A percentile compares a stretch with the other conserved stretches of the same genome.
Evolutionary conservation across 2,329 filamentous ascomycete species (phyloP).

Genomic region (Diaporthe helianthi): DNA sequence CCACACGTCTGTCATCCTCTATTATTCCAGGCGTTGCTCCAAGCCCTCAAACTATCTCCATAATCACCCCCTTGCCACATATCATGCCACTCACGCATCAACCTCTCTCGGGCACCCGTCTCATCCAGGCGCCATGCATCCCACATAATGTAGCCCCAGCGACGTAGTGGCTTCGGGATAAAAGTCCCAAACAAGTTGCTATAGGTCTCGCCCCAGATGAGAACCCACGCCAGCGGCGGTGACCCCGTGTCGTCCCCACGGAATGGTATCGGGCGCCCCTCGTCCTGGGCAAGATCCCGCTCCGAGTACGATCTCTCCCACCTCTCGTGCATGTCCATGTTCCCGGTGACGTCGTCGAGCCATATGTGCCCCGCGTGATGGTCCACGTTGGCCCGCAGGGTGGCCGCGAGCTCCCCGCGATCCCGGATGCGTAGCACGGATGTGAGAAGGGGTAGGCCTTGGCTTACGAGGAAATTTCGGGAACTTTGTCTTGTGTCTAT

Average conservation of each 20-base stretch:
- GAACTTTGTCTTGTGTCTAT: neutral
- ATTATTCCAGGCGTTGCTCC: neutral
- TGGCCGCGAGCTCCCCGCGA: neutral
- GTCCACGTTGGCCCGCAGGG: neutral
- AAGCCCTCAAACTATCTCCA: slow-evolving; percentile 24
- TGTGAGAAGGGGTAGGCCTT: slow-evolving; percentile 2
- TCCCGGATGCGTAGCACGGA: neutral
- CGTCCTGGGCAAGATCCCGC: slow-evolving; percentile 6
- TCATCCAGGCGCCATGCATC: slow-evolving; percentile 32
- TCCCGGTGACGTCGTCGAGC: slow-evolving; percentile 2
- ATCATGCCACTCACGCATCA: slow-evolving; percentile 26
- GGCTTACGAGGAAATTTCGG: slow-evolving; percentile 3
- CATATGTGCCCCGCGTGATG: neutral
- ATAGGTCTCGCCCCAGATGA: slow-evolving; percentile 37
- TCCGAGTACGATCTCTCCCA: slow-evolving; percentile 9
- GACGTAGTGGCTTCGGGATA: slow-evolving; percentile 27
- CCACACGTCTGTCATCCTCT: neutral
- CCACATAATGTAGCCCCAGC: slow-evolving; percentile 39
- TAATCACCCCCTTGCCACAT: slow-evolving; percentile 29
- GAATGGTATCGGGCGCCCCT: slow-evolving; percentile 26
- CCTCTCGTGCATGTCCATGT: slow-evolving; percentile 6
- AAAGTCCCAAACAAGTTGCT: slow-evolving; percentile 35
- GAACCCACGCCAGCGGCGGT: slow-evolving; percentile 37
- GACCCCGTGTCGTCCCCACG: slow-evolving; percentile 29
- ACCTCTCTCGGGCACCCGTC: neutral